Base-by-base conservation (phyloP, 23 red algal genomes). In the Gracilariopsis chorda region DNA sequence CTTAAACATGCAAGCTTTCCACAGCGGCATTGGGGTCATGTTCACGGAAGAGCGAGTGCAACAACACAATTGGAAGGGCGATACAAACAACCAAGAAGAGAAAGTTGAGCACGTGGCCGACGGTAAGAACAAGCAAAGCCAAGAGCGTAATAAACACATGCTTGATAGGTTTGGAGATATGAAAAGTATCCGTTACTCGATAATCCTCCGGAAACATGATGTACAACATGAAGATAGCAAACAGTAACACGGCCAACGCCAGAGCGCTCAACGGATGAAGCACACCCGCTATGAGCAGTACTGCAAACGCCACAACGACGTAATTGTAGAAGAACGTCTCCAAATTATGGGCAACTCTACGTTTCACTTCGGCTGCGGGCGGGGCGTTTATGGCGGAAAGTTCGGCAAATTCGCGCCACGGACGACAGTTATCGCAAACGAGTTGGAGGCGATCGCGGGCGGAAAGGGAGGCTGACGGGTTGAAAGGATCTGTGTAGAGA, bases 321-420 rank as follows among this genome's bases (percentile, higher is more conserved):
- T 96, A 96, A 63, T 96, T 96, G 67, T 90, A 96, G 57, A 96
- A 90, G 68, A 87, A 96, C 7, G 65, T 75, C 87, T 96, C 87
- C 2, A 92, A 12, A 60, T 96, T 96, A 48, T 79, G 67, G 2
- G 43, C 77, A 5, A 96, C 61, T 20, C 94, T 51, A 2, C 56
- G 57, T 40, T 86, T 87, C 51, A 55, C 59, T 35, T 90, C 82
- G 27, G 83, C 40, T 34, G 80, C 69, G 8, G 76, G 52, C 23
- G 94, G 94, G 9, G 76, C 17, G 30, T 59, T 74, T 12, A 96
- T 65, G 4, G 80, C 75, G 3, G 68, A 44, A 7, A 82, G 29
- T 34, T 91, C 86, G 25, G 79, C 48, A 91, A 96, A 96, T 37
- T 96, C 94, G 19, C 44, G n/a, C 94, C 94, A 96, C 12, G 74